Evolutionary conservation across 768 basidiomycete species (phyloP).

Genomic region (Chalciporus pseudorubinellus): DNA sequence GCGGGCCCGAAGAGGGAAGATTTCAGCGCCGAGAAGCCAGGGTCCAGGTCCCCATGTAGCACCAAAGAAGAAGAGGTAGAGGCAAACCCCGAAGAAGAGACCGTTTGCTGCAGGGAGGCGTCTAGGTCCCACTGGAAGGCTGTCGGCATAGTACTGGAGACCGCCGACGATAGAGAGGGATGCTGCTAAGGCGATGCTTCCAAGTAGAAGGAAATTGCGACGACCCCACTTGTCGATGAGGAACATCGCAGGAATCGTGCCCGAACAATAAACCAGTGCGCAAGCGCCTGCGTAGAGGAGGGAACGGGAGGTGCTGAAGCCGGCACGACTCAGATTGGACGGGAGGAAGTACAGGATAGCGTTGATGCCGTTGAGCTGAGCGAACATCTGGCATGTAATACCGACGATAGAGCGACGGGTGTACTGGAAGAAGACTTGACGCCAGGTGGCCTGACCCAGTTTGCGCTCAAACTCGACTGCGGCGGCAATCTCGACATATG

Average conservation of each 20-base stretch:
- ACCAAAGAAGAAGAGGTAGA: constrained; percentile 61
- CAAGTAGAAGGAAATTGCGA: constrained; percentile 47
- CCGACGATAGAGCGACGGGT: constrained; percentile 50
- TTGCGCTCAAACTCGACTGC: constrained; percentile 39
- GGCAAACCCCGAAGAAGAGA: constrained; percentile 44
- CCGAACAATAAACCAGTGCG: constrained; percentile 47
- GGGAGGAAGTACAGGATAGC: constrained; percentile 59
- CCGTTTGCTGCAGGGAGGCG: constrained; percentile 35
- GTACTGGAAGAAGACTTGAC: constrained; percentile 50
- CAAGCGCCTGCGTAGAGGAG: constrained; percentile 48
- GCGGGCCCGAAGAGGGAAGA: constrained; percentile 43
- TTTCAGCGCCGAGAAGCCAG: constrained; percentile 52
- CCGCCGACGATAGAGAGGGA: constrained; percentile 51
- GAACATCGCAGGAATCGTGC: constrained; percentile 52
- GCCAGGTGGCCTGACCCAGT: constrained; percentile 44
- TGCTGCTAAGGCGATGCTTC: constrained; percentile 41
- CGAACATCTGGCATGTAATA: constrained; percentile 53
- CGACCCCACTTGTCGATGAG: constrained; percentile 54
- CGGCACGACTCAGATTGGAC: constrained; percentile 48
- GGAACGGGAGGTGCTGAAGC: constrained; percentile 43
- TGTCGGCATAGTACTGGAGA: constrained; percentile 46
- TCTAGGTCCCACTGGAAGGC: constrained; percentile 33
- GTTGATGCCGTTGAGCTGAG: constrained; percentile 56
- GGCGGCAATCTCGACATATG: constrained; percentile 43
- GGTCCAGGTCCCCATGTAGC: constrained; percentile 56